These are phyloP conservation scores for Lentinus brumalis DNA, from an alignment of 768 basidiomycete genomes.

Conservation along the genomic window DNA sequence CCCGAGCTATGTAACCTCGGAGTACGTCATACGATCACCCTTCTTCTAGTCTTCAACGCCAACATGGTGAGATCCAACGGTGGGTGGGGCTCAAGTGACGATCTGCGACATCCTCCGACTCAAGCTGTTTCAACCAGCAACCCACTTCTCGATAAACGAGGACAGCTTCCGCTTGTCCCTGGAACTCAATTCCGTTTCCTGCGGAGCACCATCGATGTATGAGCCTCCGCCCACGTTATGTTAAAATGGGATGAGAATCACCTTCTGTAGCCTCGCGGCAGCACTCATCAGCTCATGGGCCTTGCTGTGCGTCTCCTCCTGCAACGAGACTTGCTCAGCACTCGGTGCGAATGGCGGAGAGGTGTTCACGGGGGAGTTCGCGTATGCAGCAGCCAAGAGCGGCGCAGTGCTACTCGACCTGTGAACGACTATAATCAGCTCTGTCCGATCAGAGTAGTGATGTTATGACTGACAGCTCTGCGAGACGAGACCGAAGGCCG, in stretches of 20 bases:
- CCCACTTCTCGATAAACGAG: slow-evolving; percentile 18
- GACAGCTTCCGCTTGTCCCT: slow-evolving; percentile 12
- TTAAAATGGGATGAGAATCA: not conserved
- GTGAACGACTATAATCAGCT: not conserved
- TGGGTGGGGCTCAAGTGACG: too few species aligned
- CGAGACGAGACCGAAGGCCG: not conserved
- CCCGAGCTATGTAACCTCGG: too few species aligned
- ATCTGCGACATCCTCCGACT: too few species aligned
- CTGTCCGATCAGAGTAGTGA: not conserved
- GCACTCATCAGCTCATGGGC: slow-evolving; percentile 6
- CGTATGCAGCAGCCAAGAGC: slow-evolving; percentile 15
- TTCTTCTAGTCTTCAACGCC: too few species aligned
- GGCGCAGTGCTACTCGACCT: slow-evolving; percentile 6
- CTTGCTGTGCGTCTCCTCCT: not conserved
- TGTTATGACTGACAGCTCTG: slow-evolving; percentile 7
- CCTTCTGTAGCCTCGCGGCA: slow-evolving; percentile 16
- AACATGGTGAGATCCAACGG: too few species aligned
- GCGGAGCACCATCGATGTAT: not conserved
- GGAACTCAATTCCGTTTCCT: slow-evolving; percentile 16
- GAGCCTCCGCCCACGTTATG: not conserved
- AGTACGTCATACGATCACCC: too few species aligned
- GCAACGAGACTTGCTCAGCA: not conserved
- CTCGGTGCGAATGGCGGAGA: slow-evolving; percentile 20
- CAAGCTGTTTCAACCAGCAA: too few species aligned
- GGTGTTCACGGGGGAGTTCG: slow-evolving; percentile 23